These are phyloP conservation scores for Linanthus parryae DNA, from an alignment of 148 eudicot species.

Conservation along the genomic window DNA sequence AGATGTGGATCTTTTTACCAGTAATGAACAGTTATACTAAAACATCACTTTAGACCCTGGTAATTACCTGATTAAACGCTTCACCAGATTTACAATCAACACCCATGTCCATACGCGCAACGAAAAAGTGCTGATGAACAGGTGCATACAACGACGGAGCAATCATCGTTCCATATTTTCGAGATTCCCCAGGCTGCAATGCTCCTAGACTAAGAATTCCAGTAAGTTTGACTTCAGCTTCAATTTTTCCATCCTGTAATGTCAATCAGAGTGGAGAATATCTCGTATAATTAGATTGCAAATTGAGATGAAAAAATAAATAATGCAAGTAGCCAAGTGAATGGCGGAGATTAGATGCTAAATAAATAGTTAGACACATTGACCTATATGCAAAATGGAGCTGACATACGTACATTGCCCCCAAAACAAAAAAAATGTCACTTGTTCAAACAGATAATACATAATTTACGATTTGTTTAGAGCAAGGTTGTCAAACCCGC, in stretches of 20 bases:
- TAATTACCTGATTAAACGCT: slow-evolving; percentile 81
- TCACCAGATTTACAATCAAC: slow-evolving; percentile 98
- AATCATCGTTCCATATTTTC: slow-evolving; percentile 95
- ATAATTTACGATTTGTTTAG: too few species aligned
- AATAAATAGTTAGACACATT: too few species aligned
- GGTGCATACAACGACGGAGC: slow-evolving; percentile 99
- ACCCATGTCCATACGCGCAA: slow-evolving; percentile 99
- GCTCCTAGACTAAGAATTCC: slow-evolving; percentile 98
- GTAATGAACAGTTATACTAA: too few species aligned
- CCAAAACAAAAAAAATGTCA: too few species aligned
- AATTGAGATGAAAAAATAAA: background rate
- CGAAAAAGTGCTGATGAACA: slow-evolving; percentile 97
- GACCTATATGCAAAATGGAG: too few species aligned
- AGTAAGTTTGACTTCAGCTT: slow-evolving; percentile 96
- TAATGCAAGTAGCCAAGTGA: background rate
- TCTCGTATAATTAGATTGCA: background rate
- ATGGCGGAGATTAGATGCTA: background rate
- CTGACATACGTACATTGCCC: too few species aligned
- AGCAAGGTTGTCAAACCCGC: too few species aligned
- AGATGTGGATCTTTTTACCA: too few species aligned
- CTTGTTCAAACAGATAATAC: too few species aligned
- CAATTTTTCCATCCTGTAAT: slow-evolving; percentile 93
- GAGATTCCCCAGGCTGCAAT: slow-evolving; percentile 77
- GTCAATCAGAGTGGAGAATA: slow-evolving; percentile 1
- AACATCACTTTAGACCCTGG: background rate